These are phyloP conservation scores for Eucalyptus globulus DNA, from an alignment of 345 rosid genomes.

Conservation along the genomic window DNA sequence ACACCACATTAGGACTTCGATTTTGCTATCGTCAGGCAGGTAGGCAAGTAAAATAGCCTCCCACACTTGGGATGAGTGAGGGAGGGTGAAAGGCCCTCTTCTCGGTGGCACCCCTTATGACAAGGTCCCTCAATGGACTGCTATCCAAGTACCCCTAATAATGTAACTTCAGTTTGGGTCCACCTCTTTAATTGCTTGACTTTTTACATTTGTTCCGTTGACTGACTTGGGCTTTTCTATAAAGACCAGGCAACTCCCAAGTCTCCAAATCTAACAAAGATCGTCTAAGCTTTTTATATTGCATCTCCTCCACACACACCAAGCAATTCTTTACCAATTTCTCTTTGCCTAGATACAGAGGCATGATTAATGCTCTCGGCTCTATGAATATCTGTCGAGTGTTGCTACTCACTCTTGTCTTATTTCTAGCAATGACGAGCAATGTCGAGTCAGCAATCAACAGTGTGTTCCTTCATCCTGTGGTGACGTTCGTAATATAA, in stretches of 20 bases:
- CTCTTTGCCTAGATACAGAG: background rate
- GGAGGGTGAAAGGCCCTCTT: too few relatives aligned
- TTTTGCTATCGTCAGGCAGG: rapidly evolving
- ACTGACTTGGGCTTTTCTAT: background rate
- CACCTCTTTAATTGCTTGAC: too few relatives aligned
- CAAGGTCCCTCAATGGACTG: too few relatives aligned
- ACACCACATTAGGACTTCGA: too few relatives aligned
- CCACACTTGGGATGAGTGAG: rapidly evolving
- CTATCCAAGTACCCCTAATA: too few relatives aligned
- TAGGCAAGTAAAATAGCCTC: rapidly evolving
- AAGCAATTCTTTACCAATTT: background rate
- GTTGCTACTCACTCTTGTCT: background rate
- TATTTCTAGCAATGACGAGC: too few relatives aligned
- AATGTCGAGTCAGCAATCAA: too few relatives aligned
- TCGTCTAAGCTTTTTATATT: background rate
- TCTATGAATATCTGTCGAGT: background rate
- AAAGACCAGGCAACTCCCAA: background rate
- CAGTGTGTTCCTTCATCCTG: too few relatives aligned
- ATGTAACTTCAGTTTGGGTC: too few relatives aligned
- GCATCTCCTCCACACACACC: background rate
- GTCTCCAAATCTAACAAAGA: background rate
- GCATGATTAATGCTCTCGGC: background rate
- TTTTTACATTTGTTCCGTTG: background rate
- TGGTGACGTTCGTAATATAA: too few relatives aligned
- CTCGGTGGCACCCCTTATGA: rapidly evolving